Base-by-base conservation (phyloP, 192 early-diverging fungal species). In the Entomortierella chlamydospora region DNA sequence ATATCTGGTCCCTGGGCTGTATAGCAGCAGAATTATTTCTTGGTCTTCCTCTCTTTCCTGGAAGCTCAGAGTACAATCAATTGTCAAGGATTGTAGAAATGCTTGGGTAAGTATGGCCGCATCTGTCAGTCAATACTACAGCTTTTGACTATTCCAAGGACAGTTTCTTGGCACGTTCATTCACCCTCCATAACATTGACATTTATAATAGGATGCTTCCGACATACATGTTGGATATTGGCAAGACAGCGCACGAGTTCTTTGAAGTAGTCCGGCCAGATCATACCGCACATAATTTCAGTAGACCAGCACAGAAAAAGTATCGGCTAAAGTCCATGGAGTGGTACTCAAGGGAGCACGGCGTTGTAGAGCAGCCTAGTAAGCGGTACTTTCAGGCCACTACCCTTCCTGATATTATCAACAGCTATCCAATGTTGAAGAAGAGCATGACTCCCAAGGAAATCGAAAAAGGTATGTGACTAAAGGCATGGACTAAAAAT, bases 1-100 rank as follows among this genome's bases (percentile, higher is more conserved):
- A 99, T 76, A 97, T 99, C 91, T 99, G 98, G 98, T 98, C 96
- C 26, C 81, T 98, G 17, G 98, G 98, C 0, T 99, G 98, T 71
- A 98, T 99, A 80, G 95, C 96, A 4, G 95, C 94, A 2, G 98
- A 99, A 82, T 84, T 99, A n/a, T 97, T 93, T 71, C 81, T 98
- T 5, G 98, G 98, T 0, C 83, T 97, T 4, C 98, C 98, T 0
- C 82, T 99, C 61, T 99, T 99, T 74, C 97, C 97, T 0, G 98
- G 98, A 25, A 89, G 91, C 18, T 96, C 94, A 53, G 97, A 99
- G 82, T 98, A 98, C 81, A 97, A 99, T 81, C 97, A 98, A 81
- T 72, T 99, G 12, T 89, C 89, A 31, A 86, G 98, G 13, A 99
- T 99, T 63, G 90, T 98, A n/a, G 95, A 98, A 47, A 89, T 97